phyloP scores from a whole-genome alignment of 2,329 filamentous ascomycete genomes.

The Hymenotorrendiella dingleyae region DNA sequence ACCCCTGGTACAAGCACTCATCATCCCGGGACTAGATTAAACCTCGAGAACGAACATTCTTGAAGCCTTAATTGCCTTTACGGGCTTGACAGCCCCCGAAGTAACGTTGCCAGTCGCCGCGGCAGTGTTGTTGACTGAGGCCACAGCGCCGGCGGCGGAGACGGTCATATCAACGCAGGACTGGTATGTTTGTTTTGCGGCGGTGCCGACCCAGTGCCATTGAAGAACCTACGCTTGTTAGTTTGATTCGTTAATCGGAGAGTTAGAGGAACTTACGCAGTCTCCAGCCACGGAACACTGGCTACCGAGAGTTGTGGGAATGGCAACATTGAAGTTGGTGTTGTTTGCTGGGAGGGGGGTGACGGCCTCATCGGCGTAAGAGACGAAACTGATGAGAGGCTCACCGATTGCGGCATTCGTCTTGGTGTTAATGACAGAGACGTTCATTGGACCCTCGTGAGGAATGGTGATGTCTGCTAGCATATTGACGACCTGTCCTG shows the following conservation, averaged over 20 bases:
- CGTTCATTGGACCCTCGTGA: slow-evolving; percentile 50
- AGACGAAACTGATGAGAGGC: slow-evolving; percentile 41
- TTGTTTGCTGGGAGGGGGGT: slow-evolving; percentile 38
- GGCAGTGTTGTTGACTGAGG: neutral
- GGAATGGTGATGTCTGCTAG: slow-evolving; percentile 38
- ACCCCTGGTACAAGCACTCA: too few species aligned
- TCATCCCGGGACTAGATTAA: too few species aligned
- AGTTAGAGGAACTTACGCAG: slow-evolving; percentile 17
- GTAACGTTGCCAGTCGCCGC: neutral
- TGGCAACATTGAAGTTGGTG: slow-evolving; percentile 46
- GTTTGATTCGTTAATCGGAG: neutral
- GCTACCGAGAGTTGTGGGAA: slow-evolving; percentile 45
- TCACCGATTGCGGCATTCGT: slow-evolving; percentile 42
- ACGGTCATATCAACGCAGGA: slow-evolving; percentile 44
- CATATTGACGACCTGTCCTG: slow-evolving; percentile 40
- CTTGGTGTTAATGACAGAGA: slow-evolving; percentile 44
- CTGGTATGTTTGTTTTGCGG: slow-evolving; percentile 48
- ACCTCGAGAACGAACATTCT: too few species aligned
- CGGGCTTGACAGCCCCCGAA: neutral
- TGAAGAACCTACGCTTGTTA: slow-evolving; percentile 42
- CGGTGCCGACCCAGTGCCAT: slow-evolving; percentile 46
- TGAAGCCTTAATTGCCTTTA: too few species aligned
- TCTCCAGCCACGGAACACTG: slow-evolving; percentile 20
- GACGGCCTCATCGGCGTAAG: slow-evolving; percentile 42
- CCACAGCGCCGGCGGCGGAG: neutral